A percentile compares a stretch with the other conserved stretches of the same genome.
Evolutionary conservation across 2,329 filamentous ascomycete species (phyloP).

Genomic region (Rachicladosporium sp.): DNA sequence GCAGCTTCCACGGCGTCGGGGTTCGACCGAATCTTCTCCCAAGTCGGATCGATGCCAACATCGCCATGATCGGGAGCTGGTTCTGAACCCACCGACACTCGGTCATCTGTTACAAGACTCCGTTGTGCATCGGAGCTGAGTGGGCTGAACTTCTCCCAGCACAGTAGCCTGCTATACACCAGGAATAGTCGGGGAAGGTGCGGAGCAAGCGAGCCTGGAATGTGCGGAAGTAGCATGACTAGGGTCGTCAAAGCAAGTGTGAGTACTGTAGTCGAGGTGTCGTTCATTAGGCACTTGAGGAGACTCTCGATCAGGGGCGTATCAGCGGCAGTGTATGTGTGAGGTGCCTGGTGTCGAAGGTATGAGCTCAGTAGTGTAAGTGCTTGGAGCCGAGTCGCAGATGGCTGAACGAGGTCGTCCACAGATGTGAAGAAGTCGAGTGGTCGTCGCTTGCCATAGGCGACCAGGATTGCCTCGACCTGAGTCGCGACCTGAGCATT

Average conservation of each 20-base stretch:
- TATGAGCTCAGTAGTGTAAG: slow-evolving; percentile 60
- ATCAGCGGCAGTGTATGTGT: slow-evolving; percentile 60
- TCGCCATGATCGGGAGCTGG: slow-evolving; percentile 29
- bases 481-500: slow-evolving; percentile 37
- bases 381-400: slow-evolving; percentile 50
- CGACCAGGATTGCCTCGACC: slow-evolving; percentile 40
- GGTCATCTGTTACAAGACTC: slow-evolving; percentile 23
- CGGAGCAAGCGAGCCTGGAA: slow-evolving; percentile 57
- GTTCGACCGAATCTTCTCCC: slow-evolving; percentile 53
- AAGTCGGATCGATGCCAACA: slow-evolving; percentile 31
- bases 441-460: slow-evolving; percentile 55
- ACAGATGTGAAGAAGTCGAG: slow-evolving; percentile 56
- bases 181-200: slow-evolving; percentile 66
- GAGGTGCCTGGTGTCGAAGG: slow-evolving; percentile 64
- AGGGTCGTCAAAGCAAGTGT: slow-evolving; percentile 61
- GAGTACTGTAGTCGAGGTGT: slow-evolving; percentile 66
- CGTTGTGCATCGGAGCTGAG: slow-evolving; percentile 22
- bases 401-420: slow-evolving; percentile 53
- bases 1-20: slow-evolving; percentile 50
- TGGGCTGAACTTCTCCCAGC: slow-evolving; percentile 53
- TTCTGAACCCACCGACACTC: slow-evolving; percentile 16
- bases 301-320: slow-evolving; percentile 61
- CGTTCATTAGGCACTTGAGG: slow-evolving; percentile 60
- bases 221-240: slow-evolving; percentile 73
- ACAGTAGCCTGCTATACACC: slow-evolving; percentile 66